Evolutionary conservation across 345 rosid genomes (phyloP).

Genomic region (Dipteronia sinensis): DNA sequence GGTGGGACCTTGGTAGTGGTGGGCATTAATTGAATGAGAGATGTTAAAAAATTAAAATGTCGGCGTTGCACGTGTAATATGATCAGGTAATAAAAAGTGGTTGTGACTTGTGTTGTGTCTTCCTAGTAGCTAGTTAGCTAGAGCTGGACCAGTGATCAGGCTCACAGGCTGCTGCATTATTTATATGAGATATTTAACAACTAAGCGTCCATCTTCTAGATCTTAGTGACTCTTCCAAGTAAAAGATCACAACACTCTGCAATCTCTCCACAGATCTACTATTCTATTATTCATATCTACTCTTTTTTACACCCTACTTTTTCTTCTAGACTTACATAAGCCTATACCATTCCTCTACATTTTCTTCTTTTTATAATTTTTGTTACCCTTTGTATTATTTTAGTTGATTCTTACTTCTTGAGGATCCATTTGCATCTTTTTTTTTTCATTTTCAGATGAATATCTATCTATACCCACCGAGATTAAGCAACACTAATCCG

Average conservation of each 20-base stretch:
- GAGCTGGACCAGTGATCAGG: not conserved
- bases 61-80: constrained; percentile 52
- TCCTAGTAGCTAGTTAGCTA: not conserved
- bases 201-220: constrained; percentile 10
- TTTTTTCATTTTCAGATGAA: no score
- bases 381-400: not conserved
- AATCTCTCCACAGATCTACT: not conserved
- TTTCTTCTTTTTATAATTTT: not conserved
- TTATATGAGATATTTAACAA: not conserved
- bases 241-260: constrained; percentile 28
- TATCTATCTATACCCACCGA: no score
- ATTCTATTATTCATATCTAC: not conserved
- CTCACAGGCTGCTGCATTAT: no score
- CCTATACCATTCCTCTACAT: not conserved
- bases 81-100: constrained; percentile 19
- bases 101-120: not conserved
- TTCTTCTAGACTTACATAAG: not conserved
- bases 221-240: constrained; percentile 30
- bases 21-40: constrained; percentile 15
- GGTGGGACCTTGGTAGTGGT: not conserved
- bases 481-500: no score
- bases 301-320: not conserved
- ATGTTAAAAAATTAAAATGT: constrained; percentile 21
- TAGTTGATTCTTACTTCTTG: no score
- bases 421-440: not conserved